Evolutionary conservation across 768 basidiomycete genomes (phyloP), one percentile per base, ranked within the genome.

Genomic region (Russula virescens): DNA sequence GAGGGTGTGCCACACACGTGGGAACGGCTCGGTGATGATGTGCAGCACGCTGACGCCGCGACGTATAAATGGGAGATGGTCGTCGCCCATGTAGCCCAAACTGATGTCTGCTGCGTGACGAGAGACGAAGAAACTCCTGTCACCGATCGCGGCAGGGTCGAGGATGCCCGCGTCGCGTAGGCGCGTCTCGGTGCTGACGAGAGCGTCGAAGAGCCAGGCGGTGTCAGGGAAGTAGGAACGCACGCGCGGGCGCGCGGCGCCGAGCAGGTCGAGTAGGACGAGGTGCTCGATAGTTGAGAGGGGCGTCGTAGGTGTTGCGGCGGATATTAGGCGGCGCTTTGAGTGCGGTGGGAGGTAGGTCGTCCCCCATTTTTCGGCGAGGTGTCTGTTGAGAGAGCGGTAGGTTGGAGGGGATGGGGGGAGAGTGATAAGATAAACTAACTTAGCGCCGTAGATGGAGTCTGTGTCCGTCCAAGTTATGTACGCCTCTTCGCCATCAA

Each of bases 401-500:
- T 9, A 57, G n/a, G 14, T 21, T 11, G 11, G 18, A 16, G 10
- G 18, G 10, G 13, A 23, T 19, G 25, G 42, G 25, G 16, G 19
- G 38, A 23, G 5, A n/a, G 59, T 25, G 23, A 16, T 26, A 28
- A 52, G 31, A 50, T 52, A n/a, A 65, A n/a, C 25, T 6, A 48
- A 93, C 95, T 91, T 85, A 45, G 96, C 88, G n/a, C 96, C 96
- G 71, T 99, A 99, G 47, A 93, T 86, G 1, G 92, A 95, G 74
- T 99, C 96, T 2, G 82, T 84, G 34, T 79, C 81, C 2, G 92
- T 93, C 96, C 96, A 99, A 28, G 83, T 78, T 51, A 84, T 79
- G 74, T 96, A 98, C 0, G 97, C 97, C 74, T 98, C 97, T 74
- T 99, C 97, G 3, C 97, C 97, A 69, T 99, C 97, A 62, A 99